phyloP scores from a whole-genome alignment of 345 rosid species.

The Populus nigra region DNA sequence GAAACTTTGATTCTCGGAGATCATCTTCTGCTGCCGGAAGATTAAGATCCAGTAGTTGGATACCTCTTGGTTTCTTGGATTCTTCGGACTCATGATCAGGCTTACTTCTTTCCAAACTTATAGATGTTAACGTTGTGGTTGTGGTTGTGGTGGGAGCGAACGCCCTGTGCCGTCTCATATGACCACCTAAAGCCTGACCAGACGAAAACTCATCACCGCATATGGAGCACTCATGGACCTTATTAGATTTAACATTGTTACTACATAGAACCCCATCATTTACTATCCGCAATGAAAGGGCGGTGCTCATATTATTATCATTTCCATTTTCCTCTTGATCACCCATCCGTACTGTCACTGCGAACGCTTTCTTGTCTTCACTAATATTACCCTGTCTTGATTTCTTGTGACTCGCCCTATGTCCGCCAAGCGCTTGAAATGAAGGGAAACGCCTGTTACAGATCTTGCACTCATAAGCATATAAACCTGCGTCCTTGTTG shows the following conservation, averaged over 20 bases:
- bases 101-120: constrained; percentile 17
- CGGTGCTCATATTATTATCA: constrained; percentile 27
- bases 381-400: not conserved
- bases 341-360: not conserved
- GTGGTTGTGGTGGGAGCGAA: not conserved
- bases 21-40: constrained; percentile 30
- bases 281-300: constrained; percentile 51
- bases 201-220: constrained; percentile 90
- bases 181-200: constrained; percentile 97
- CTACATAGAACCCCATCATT: constrained; percentile 17
- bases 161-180: constrained; percentile 88
- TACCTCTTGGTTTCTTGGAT: constrained; percentile 34
- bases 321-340: constrained; percentile 2
- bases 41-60: constrained; percentile 21
- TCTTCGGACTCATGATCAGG: constrained; percentile 32
- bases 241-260: constrained; percentile 25
- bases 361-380: constrained; percentile 27
- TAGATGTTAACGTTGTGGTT: not conserved
- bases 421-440: constrained; percentile 39
- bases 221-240: constrained; percentile 84
- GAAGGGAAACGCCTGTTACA: constrained; percentile 31
- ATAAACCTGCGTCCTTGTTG: not conserved
- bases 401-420: constrained; percentile 33
- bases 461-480: constrained; percentile 26
- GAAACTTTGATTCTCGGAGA: constrained; percentile 13